These are phyloP conservation scores for Babesia gibsoni DNA, from an alignment of 169 alveolate genomes.

Conservation along the genomic window DNA sequence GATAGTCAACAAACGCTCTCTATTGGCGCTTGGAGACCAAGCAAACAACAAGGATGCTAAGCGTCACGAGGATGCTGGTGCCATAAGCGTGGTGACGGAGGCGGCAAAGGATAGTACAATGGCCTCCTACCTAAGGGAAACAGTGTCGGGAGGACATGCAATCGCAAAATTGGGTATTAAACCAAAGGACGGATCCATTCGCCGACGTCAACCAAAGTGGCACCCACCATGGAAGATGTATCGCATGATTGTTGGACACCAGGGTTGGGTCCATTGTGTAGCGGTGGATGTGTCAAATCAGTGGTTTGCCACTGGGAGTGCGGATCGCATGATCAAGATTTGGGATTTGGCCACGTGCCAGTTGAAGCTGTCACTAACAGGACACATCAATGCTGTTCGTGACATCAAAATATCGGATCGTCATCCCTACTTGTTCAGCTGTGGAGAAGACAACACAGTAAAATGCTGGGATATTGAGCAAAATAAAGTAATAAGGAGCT, in stretches of 20 bases:
- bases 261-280: slow-evolving; percentile 98
- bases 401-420: slow-evolving; percentile 90
- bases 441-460: slow-evolving; percentile 96
- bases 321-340: slow-evolving; percentile 95
- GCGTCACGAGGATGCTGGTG: neutral
- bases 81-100: slow-evolving; percentile 24
- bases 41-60: neutral
- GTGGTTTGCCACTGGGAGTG: slow-evolving; percentile 95
- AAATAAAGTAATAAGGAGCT: slow-evolving; percentile 94
- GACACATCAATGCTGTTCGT: slow-evolving; percentile 95
- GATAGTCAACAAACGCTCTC: slow-evolving; percentile 16
- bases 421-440: slow-evolving; percentile 96
- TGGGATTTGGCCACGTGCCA: slow-evolving; percentile 98
- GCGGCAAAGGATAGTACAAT: slow-evolving; percentile 4
- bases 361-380: slow-evolving; percentile 93
- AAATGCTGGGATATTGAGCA: slow-evolving; percentile 98
- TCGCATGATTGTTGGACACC: slow-evolving; percentile 96
- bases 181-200: slow-evolving; percentile 60
- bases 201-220: slow-evolving; percentile 82
- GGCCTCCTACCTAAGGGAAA: slow-evolving; percentile 36
- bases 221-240: slow-evolving; percentile 96
- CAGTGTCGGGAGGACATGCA: slow-evolving; percentile 64
- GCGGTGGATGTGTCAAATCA: slow-evolving; percentile 94
- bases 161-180: slow-evolving; percentile 66
- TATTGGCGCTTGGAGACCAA: slow-evolving; percentile 27